phyloP scores from a whole-genome alignment of 2,329 filamentous ascomycete species.

The Colletotrichum euphorbiae region DNA sequence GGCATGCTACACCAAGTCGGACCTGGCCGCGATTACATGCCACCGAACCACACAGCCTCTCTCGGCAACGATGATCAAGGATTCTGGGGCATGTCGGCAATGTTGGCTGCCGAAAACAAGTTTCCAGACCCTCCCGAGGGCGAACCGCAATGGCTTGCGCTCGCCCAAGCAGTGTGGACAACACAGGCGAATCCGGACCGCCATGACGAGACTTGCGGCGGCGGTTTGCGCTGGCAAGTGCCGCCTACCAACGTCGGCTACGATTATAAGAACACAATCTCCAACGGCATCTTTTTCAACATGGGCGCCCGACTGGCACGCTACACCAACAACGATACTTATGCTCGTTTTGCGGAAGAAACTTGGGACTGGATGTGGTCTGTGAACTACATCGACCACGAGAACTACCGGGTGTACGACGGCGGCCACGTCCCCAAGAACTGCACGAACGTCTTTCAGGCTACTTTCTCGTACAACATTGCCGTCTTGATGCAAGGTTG shows the following conservation, averaged over 20 bases:
- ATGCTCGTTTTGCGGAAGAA: slow-evolving; percentile 71
- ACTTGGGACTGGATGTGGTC: slow-evolving; percentile 70
- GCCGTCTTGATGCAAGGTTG: slow-evolving; percentile 65
- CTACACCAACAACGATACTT: slow-evolving; percentile 75
- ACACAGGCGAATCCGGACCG: slow-evolving; percentile 66
- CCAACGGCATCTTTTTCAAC: slow-evolving; percentile 74
- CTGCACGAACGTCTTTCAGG: slow-evolving; percentile 63
- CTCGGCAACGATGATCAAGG: slow-evolving; percentile 75
- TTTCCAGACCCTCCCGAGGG: slow-evolving; percentile 66
- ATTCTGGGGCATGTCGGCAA: slow-evolving; percentile 75
- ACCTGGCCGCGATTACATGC: slow-evolving; percentile 66
- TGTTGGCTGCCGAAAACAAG: slow-evolving; percentile 67
- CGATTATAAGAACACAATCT: slow-evolving; percentile 77
- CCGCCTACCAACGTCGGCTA: slow-evolving; percentile 80
- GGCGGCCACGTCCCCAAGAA: slow-evolving; percentile 62
- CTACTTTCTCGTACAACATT: slow-evolving; percentile 68
- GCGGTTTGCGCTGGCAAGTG: slow-evolving; percentile 81
- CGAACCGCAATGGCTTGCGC: slow-evolving; percentile 64
- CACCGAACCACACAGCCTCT: slow-evolving; percentile 62
- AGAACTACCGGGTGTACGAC: slow-evolving; percentile 70
- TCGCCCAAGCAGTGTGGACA: slow-evolving; percentile 74
- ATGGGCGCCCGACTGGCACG: slow-evolving; percentile 76
- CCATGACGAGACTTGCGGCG: slow-evolving; percentile 65
- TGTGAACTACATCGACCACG: slow-evolving; percentile 63
- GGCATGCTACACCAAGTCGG: slow-evolving; percentile 66